Evolutionary conservation across 1,284 basidiomycete genomes (phyloP).

Genomic region (Cryptococcus maquisensis): DNA sequence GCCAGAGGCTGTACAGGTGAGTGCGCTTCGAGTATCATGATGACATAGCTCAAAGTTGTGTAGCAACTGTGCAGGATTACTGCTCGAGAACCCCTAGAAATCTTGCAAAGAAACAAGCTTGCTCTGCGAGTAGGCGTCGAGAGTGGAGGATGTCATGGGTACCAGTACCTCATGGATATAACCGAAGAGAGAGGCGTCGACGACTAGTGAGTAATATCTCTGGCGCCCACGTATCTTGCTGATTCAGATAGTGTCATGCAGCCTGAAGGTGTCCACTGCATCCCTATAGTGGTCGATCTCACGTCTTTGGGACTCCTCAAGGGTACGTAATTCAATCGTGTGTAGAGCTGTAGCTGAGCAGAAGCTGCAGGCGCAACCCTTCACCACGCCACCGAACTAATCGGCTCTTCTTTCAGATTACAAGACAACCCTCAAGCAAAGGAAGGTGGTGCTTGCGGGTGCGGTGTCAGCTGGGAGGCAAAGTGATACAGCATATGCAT

Average conservation of each 20-base stretch:
- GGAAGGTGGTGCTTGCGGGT: slow-evolving; percentile 56
- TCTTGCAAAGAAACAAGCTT: slow-evolving; percentile 38
- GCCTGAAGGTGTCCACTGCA: slow-evolving; percentile 34
- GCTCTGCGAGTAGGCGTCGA: slow-evolving; percentile 55
- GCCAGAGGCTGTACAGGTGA: slow-evolving; percentile 38
- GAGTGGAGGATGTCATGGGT: slow-evolving; percentile 57
- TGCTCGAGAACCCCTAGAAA: slow-evolving; percentile 43
- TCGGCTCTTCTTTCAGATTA: slow-evolving; percentile 55
- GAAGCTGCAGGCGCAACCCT: slow-evolving; percentile 51
- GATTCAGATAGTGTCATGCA: slow-evolving; percentile 31
- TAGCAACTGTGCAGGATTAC: slow-evolving; percentile 47
- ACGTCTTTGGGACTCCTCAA: slow-evolving; percentile 45
- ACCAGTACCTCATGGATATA: slow-evolving; percentile 57
- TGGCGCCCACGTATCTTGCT: background rate
- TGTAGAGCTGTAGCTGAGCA: background rate
- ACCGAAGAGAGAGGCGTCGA: slow-evolving; percentile 50
- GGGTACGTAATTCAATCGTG: slow-evolving; percentile 21
- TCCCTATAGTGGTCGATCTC: slow-evolving; percentile 47
- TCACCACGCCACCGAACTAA: slow-evolving; percentile 58
- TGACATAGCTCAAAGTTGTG: background rate
- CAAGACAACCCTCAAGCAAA: slow-evolving; percentile 56
- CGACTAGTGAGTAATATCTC: slow-evolving; percentile 51
- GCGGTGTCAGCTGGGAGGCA: slow-evolving; percentile 54
- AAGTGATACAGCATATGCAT: slow-evolving; percentile 13
- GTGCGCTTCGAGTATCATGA: slow-evolving; percentile 4